A percentile compares a stretch with the other conserved stretches of the same genome.
Evolutionary conservation across 371 early-diverging fungal genomes (phyloP).

Genomic region (Mortierella sp.): DNA sequence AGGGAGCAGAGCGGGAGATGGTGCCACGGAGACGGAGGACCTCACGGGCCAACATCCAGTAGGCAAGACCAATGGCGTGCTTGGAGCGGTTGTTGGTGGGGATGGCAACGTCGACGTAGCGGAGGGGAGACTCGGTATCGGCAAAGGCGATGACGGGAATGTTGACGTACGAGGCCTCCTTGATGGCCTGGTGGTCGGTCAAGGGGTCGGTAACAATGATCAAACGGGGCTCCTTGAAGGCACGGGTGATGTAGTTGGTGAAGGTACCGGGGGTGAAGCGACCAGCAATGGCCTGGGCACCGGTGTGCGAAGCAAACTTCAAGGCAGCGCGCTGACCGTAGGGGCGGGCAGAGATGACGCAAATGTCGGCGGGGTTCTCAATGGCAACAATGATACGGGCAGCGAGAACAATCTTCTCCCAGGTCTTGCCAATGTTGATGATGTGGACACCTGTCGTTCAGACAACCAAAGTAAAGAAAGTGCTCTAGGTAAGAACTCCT

Average conservation of each 20-base stretch:
- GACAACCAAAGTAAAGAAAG: background rate
- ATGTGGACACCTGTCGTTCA: slow-evolving; percentile 85
- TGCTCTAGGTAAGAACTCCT: too few relatives aligned
- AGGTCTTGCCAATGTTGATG: slow-evolving; percentile 98
- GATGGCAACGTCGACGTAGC: slow-evolving; percentile 98
- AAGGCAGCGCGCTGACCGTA: slow-evolving; percentile 99
- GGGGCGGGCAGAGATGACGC: slow-evolving; percentile 96
- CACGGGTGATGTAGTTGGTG: slow-evolving; percentile 99
- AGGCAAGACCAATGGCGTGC: slow-evolving; percentile 97
- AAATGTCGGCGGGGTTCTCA: slow-evolving; percentile 96
- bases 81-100: slow-evolving; percentile 99
- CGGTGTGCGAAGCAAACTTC: slow-evolving; percentile 98
- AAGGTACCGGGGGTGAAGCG: slow-evolving; percentile 99
- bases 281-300: slow-evolving; percentile 98
- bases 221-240: slow-evolving; percentile 98
- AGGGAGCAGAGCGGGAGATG: slow-evolving; percentile 84
- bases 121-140: slow-evolving; percentile 97
- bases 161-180: slow-evolving; percentile 99
- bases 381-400: slow-evolving; percentile 98
- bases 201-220: slow-evolving; percentile 99
- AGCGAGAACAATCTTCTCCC: slow-evolving; percentile 99
- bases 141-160: slow-evolving; percentile 99
- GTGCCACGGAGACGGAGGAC: slow-evolving; percentile 97
- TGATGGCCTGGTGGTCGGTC: slow-evolving; percentile 98
- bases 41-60: slow-evolving; percentile 98